Percentiles rank a stretch among this genome's conserved stretches.
phyloP scores from a whole-genome alignment of 495 filamentous ascomycete genomes.

The Lichina pygmaea region DNA sequence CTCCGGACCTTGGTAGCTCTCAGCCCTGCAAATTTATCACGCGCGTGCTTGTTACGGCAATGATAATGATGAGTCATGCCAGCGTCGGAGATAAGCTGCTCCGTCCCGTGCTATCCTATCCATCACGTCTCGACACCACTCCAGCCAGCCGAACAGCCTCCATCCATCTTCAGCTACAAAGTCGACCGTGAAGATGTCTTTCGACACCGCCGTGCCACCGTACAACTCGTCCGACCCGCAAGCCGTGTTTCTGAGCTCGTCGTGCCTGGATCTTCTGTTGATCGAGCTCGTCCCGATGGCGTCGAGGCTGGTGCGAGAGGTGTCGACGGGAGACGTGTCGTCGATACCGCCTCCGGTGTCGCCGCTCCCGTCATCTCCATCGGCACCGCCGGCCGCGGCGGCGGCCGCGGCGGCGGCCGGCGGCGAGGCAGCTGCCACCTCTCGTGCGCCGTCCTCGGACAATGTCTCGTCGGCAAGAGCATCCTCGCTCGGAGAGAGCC shows the following conservation, averaged over 20 bases:
- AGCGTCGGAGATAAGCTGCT: too few species aligned
- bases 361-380: neutral
- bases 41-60: too few species aligned
- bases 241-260: slow-evolving; percentile 49
- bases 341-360: slow-evolving; percentile 1
- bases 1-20: too few species aligned
- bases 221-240: slow-evolving; percentile 50
- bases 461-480: neutral
- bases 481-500: too few species aligned
- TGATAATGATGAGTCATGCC: too few species aligned
- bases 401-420: too few species aligned
- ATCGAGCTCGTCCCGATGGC: slow-evolving; percentile 94
- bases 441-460: neutral
- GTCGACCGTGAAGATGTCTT: slow-evolving; percentile 29
- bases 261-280: slow-evolving; percentile 73
- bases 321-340: slow-evolving; percentile 12
- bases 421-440: too few species aligned
- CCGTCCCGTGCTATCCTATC: too few species aligned
- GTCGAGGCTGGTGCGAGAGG: slow-evolving; percentile 41
- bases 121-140: too few species aligned
- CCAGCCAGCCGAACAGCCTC: too few species aligned
- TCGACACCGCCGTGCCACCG: slow-evolving; percentile 38
- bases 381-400: neutral
- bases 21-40: too few species aligned
- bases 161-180: too few species aligned